These are phyloP conservation scores for Neoscytalidium dimidiatum DNA, from an alignment of 2,329 filamentous ascomycete species.

Conservation along the genomic window DNA sequence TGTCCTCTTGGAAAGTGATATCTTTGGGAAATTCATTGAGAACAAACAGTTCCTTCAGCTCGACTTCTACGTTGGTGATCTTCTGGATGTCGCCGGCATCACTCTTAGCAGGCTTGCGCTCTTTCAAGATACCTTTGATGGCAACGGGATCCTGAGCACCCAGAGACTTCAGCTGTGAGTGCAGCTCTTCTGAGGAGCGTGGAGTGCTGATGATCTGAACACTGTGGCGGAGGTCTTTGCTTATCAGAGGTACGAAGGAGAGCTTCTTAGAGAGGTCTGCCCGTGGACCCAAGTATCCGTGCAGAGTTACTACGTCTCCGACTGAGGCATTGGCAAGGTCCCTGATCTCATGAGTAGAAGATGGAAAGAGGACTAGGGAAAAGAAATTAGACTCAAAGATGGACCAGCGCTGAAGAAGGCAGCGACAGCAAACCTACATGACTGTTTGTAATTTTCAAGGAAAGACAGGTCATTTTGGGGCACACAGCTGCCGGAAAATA, in stretches of 20 bases:
- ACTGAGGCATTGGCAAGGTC: conserved; percentile 26
- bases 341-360: conserved; percentile 42
- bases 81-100: conserved; percentile 32
- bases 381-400: conserved; percentile 16
- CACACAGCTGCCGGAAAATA: neutral
- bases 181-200: conserved; percentile 30
- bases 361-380: conserved; percentile 48
- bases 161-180: conserved; percentile 45
- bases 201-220: conserved; percentile 55
- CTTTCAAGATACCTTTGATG: conserved; percentile 52
- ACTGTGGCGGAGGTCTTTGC: conserved; percentile 44
- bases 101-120: conserved; percentile 40
- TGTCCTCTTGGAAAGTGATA: conserved; percentile 74
- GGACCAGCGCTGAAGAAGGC: conserved; percentile 9
- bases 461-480: neutral
- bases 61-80: conserved; percentile 57
- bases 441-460: conserved; percentile 49
- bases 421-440: conserved; percentile 36
- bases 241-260: conserved; percentile 65
- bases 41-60: conserved; percentile 62
- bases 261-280: conserved; percentile 69
- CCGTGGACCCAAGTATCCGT: conserved; percentile 73
- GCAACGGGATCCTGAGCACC: conserved; percentile 57
- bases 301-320: conserved; percentile 53
- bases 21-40: conserved; percentile 75